Percentiles rank a stretch among this genome's conserved stretches.
Conservation (phyloP, 139 green algal species). For the Astrephomene gubernaculifera region DNA sequence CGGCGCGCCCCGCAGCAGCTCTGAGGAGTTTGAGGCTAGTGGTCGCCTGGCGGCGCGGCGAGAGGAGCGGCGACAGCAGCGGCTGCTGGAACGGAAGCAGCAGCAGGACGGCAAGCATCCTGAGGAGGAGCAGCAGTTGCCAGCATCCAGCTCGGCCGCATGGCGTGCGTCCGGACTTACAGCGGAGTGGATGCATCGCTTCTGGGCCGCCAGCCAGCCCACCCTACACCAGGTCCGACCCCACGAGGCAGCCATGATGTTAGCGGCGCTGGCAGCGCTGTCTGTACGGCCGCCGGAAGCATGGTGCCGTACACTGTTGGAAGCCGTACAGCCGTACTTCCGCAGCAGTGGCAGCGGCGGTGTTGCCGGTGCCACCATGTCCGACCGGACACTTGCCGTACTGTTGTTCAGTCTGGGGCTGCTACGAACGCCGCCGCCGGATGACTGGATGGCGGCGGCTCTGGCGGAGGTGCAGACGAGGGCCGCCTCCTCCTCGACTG, state of each 20-base stretch:
- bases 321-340: background rate
- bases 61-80: background rate
- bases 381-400: slow-evolving; percentile 11
- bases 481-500: background rate
- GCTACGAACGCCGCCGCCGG: background rate
- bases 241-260: slow-evolving; percentile 30
- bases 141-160: background rate
- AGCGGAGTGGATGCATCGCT: slow-evolving; percentile 10
- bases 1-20: slow-evolving; percentile 14
- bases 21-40: slow-evolving; percentile 31
- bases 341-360: background rate
- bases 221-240: slow-evolving; percentile 3
- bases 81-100: background rate
- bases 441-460: slow-evolving; percentile 12
- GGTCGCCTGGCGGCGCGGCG: slow-evolving; percentile 5
- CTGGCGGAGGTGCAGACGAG: slow-evolving; percentile 6
- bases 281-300: slow-evolving; percentile 9
- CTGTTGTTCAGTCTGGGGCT: slow-evolving; percentile 4
- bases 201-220: background rate
- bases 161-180: slow-evolving; percentile 26
- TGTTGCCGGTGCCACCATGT: background rate
- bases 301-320: slow-evolving; percentile 1
- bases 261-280: background rate
- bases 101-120: background rate
- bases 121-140: background rate